Evolutionary conservation across 2,329 filamentous ascomycete genomes (phyloP), one percentile per base, ranked within the genome.

Genomic region (Chlorencoelia australis): DNA sequence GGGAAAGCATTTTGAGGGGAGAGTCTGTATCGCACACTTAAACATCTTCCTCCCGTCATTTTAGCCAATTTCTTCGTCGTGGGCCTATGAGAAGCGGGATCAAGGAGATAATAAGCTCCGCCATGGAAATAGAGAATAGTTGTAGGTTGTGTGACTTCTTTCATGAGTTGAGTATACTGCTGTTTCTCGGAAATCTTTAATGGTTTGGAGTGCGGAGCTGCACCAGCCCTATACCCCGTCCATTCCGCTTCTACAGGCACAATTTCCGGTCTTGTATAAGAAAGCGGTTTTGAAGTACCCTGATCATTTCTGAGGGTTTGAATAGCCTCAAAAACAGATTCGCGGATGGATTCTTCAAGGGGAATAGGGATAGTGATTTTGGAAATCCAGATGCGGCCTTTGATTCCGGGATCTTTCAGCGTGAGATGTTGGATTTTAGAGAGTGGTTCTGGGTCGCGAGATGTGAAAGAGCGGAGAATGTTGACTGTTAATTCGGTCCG

Each of bases 351-450:
- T 53, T 68, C 55, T 65, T 73, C 39, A 30, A 60, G 67, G 0
- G 79, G 81, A 2, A 63, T 61, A 0, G 75, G 71, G 11, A 85
- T 63, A 0, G 69, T 72, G 27, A 82, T 78, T 37, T 75, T 81
- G 50, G 78, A 79, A 16, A 94, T 68, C 88, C 88, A 95, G 46
- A 91, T 75, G 29, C 72, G 73, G 3, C 86, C 86, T 54, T 84
- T 87, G 53, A 93, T 65, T 0, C 74, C 76, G 0, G 71, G 71
- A 36, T 82, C 80, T 39, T 66, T 73, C 29, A 72, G 61, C 1
- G 73, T 71, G n/a, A 73, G 49, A 27, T 61, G 64, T 59, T 95
- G 89, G 5, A 71, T 61, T 42, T 75, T 69, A 1, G 69, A 64
- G 16, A 93, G 60, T 3, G 64, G 60, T 16, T 51, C 34, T 31